A percentile compares a stretch with the other conserved stretches of the same genome.
Evolutionary conservation across 2,329 filamentous ascomycete genomes (phyloP).

Genomic region (Claviceps sp.): DNA sequence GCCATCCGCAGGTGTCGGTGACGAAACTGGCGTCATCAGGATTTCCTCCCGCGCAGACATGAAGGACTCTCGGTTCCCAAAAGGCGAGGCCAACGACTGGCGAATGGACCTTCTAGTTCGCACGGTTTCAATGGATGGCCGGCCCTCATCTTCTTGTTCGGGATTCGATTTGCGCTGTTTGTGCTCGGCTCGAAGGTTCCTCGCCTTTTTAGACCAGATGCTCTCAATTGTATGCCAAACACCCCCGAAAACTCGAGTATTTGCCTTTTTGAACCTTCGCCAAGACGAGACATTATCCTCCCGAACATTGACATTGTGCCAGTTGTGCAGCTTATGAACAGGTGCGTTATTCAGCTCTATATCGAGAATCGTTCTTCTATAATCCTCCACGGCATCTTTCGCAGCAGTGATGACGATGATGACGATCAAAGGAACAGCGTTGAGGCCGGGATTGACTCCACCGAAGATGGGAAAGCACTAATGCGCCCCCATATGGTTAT

Average conservation of each 20-base stretch:
- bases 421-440: constrained; percentile 82
- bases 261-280: constrained; percentile 85
- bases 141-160: constrained; percentile 34
- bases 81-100: constrained; percentile 31
- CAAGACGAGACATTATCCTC: constrained; percentile 76
- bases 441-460: constrained; percentile 76
- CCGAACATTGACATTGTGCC: constrained; percentile 84
- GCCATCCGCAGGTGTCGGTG: constrained; percentile 44
- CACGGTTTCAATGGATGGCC: constrained; percentile 40
- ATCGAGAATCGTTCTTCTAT: constrained; percentile 78
- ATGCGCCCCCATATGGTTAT: constrained; percentile 4
- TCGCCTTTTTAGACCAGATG: constrained; percentile 38
- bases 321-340: constrained; percentile 77
- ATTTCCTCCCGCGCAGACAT: constrained; percentile 56
- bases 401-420: constrained; percentile 80
- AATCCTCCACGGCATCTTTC: constrained; percentile 95
- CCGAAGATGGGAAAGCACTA: constrained; percentile 97
- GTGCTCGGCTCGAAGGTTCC: constrained; percentile 33
- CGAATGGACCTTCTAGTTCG: constrained; percentile 22
- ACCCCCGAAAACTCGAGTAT: constrained; percentile 44
- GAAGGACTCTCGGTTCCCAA: constrained; percentile 41
- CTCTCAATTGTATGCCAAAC: constrained; percentile 35
- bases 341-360: constrained; percentile 93
- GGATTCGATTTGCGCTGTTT: constrained; percentile 19
- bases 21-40: constrained; percentile 90